A percentile compares a stretch with the other conserved stretches of the same genome.
phyloP scores from a whole-genome alignment of 139 green algal genomes.

The Edaphochlamys debaryana region DNA sequence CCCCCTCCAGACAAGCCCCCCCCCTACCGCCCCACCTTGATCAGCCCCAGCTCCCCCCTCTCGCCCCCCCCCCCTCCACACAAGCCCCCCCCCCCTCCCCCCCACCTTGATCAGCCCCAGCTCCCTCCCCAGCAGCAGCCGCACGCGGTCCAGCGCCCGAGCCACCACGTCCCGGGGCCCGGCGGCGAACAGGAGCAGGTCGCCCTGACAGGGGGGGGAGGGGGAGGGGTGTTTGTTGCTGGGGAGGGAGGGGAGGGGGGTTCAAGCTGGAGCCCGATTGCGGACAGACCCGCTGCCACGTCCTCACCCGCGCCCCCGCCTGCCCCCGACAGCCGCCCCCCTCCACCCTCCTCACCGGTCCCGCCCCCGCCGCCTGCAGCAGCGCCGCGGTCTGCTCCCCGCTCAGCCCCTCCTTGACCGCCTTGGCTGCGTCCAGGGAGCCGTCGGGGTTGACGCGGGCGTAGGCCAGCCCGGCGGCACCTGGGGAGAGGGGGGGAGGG shows the following conservation, averaged over 20 bases:
- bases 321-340: neutral
- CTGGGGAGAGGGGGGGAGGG: neutral
- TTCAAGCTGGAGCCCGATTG: too few species aligned
- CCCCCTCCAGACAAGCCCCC: too few species aligned
- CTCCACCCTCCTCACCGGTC: constrained; percentile 35
- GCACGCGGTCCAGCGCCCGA: constrained; percentile 85
- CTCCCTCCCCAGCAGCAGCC: constrained; percentile 79
- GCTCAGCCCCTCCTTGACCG: constrained; percentile 82
- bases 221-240: neutral
- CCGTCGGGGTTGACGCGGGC: constrained; percentile 77
- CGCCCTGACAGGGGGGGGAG: constrained; percentile 59
- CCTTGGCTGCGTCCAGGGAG: constrained; percentile 80
- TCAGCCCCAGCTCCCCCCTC: neutral
- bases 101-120: constrained; percentile 72
- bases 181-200: constrained; percentile 93
- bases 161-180: constrained; percentile 72
- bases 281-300: neutral
- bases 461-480: constrained; percentile 76
- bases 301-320: neutral
- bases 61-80: neutral
- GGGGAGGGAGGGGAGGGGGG: too few species aligned
- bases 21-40: too few species aligned
- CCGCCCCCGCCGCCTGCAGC: constrained; percentile 40
- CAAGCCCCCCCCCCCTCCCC: neutral
- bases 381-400: constrained; percentile 52